Evolutionary conservation across 371 early-diverging fungal species (phyloP).

Genomic region (Syncephalastrum sp.): DNA sequence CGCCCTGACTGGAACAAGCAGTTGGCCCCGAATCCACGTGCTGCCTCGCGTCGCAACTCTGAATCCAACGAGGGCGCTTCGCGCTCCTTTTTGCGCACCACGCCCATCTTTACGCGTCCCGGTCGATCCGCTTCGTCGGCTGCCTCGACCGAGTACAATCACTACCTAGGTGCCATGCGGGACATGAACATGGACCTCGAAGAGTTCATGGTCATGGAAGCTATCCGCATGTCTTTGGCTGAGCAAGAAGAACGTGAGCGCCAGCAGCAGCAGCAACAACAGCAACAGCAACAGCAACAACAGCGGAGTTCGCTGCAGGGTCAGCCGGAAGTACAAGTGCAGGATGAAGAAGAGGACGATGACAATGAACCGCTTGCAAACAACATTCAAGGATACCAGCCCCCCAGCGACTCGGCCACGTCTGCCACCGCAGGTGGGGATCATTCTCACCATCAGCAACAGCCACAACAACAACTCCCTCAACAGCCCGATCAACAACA

Average conservation of each 20-base stretch:
- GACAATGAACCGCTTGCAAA: no score
- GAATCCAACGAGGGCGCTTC: slow-evolving; percentile 21
- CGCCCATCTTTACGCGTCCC: slow-evolving; percentile 22
- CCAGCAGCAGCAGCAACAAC: slow-evolving; percentile 9
- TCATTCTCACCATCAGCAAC: no score
- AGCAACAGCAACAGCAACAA: slow-evolving; percentile 2
- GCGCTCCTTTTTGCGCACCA: no score
- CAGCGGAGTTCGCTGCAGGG: not conserved
- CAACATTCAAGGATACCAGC: no score
- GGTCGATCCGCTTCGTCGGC: slow-evolving; percentile 45
- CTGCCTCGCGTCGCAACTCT: slow-evolving; percentile 47
- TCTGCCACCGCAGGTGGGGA: no score
- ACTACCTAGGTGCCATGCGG: slow-evolving; percentile 40
- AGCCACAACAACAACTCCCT: no score
- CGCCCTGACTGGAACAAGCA: slow-evolving; percentile 70
- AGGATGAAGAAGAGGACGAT: no score
- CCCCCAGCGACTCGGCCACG: no score
- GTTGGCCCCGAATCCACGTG: slow-evolving; percentile 27
- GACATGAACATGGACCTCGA: slow-evolving; percentile 83
- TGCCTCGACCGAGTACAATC: slow-evolving; percentile 55
- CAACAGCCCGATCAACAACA: no score
- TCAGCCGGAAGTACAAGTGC: no score
- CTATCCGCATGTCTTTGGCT: slow-evolving; percentile 73
- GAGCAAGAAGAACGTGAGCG: slow-evolving; percentile 53
- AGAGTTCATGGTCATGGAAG: slow-evolving; percentile 91